Evolutionary conservation across 805 yeast genomes (phyloP).

Genomic region (Pichia deserticola): DNA sequence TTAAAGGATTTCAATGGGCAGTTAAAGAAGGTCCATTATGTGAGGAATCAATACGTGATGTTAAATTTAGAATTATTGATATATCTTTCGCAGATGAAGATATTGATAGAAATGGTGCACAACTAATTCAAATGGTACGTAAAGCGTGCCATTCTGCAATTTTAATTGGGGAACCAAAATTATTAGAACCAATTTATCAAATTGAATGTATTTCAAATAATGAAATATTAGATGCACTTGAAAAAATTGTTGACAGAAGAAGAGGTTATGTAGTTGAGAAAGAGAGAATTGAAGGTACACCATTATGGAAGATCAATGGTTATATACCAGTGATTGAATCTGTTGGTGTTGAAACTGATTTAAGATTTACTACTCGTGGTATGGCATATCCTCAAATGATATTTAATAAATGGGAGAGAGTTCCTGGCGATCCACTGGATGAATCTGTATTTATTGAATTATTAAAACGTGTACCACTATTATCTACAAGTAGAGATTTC

Average conservation of each 20-base stretch:
- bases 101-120: constrained; percentile 50
- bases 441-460: constrained; percentile 52
- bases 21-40: constrained; percentile 86
- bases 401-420: constrained; percentile 66
- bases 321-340: constrained; percentile 84
- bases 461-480: constrained; percentile 65
- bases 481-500: constrained; percentile 78
- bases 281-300: constrained; percentile 65
- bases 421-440: constrained; percentile 91
- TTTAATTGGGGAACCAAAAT: constrained; percentile 66
- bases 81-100: constrained; percentile 42
- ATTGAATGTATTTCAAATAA: constrained; percentile 51
- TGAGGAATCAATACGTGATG: constrained; percentile 69
- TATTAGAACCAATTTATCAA: constrained; percentile 75
- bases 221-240: constrained; percentile 22
- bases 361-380: constrained; percentile 71
- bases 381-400: constrained; percentile 61
- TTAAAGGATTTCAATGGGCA: constrained; percentile 81
- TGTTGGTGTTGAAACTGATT: constrained; percentile 80
- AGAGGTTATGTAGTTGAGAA: constrained; percentile 55
- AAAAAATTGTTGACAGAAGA: constrained; percentile 44
- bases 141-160: constrained; percentile 80
- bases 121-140: constrained; percentile 73
- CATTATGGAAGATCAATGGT: constrained; percentile 53
- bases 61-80: constrained; percentile 64